phyloP scores from a whole-genome alignment of 2,329 filamentous ascomycete genomes.

The Xylariaceae sp. region DNA sequence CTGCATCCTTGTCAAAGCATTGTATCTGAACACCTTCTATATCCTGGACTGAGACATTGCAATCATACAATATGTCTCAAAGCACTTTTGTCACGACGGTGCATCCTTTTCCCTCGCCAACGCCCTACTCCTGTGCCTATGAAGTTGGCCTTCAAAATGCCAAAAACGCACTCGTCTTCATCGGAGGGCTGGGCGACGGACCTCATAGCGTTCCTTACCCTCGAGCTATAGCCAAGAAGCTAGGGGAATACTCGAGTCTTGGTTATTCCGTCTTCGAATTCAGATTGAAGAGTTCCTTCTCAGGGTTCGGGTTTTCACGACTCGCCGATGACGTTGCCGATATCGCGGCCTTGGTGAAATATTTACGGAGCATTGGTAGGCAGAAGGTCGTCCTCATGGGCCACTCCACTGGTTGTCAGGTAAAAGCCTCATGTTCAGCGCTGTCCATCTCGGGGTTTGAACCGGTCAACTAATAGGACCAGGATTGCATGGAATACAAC shows the following conservation, averaged over 20 bases:
- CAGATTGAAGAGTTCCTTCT: slow-evolving; percentile 50
- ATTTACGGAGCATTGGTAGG: slow-evolving; percentile 47
- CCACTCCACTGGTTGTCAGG: slow-evolving; percentile 55
- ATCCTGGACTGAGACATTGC: too few species aligned
- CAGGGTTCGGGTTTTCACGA: slow-evolving; percentile 46
- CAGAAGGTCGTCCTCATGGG: slow-evolving; percentile 52
- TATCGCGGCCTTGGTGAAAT: slow-evolving; percentile 47
- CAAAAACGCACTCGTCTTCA: slow-evolving; percentile 60
- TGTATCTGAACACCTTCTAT: neutral
- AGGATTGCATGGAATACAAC: slow-evolving; percentile 55
- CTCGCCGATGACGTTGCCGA: slow-evolving; percentile 50
- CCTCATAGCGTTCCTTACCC: slow-evolving; percentile 59
- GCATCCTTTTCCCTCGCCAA: slow-evolving; percentile 42
- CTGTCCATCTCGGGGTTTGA: neutral
- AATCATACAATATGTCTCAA: slow-evolving; percentile 19
- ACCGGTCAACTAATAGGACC: slow-evolving; percentile 7
- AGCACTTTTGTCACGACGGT: slow-evolving; percentile 40
- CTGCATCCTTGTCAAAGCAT: neutral
- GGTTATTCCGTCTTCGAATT: slow-evolving; percentile 53
- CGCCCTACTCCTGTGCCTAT: slow-evolving; percentile 41
- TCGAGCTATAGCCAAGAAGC: slow-evolving; percentile 40
- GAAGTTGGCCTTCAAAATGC: slow-evolving; percentile 39
- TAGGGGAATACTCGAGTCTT: slow-evolving; percentile 37
- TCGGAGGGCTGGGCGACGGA: slow-evolving; percentile 66
- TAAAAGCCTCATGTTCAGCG: slow-evolving; percentile 23